Base-by-base conservation (phyloP, 2,329 filamentous ascomycete genomes). In the Apiospora saccharicola region DNA sequence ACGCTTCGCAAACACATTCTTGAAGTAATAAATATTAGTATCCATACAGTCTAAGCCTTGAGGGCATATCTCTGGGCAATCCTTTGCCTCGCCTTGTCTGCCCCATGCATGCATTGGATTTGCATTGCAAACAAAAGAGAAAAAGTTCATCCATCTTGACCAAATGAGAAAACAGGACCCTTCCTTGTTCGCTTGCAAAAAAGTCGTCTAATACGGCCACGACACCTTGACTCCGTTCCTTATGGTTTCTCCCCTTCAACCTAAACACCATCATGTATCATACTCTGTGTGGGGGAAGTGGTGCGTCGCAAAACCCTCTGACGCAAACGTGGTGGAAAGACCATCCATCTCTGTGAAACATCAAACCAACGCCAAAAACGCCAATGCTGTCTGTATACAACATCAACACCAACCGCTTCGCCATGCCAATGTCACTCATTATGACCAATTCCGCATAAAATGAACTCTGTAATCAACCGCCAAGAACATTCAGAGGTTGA, bases 371-470 rank as follows among this genome's bases (percentile, higher is more conserved):
- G 51, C 51, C 51, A 30, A 57, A 19, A 57, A 57, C 51, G 26
- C 51, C 51, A 6, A 57, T 57, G 51, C 51, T 57, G 51, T 49
- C 46, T 51, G 49, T 51, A 51, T 51, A 13, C 49, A 51, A 53
- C 49, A 26, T 30, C 46, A 47, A 47, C 46, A 24, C 1, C 7
- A 34, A 57, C 26, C 26, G 26, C 26, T 19, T 34, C 51, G 51
- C 26, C 34, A 57, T 57, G 51, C 26, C 51, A 57, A 57, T 8
- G 19, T 14, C 51, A 30, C 26, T 22, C 51, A 34, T 34, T 30
- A 14, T 57, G 51, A 57, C 51, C 51, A 57, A 57, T 26, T 26
- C 14, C 26, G 26, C 34, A 57, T 30, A 10, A 34, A 1, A 30
- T 49, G n/a, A 19, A 16, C 51, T 14, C 3, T 34, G 26, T 57